phyloP scores from a whole-genome alignment of 768 basidiomycete genomes.

The Udeniomyces megalosporus region DNA sequence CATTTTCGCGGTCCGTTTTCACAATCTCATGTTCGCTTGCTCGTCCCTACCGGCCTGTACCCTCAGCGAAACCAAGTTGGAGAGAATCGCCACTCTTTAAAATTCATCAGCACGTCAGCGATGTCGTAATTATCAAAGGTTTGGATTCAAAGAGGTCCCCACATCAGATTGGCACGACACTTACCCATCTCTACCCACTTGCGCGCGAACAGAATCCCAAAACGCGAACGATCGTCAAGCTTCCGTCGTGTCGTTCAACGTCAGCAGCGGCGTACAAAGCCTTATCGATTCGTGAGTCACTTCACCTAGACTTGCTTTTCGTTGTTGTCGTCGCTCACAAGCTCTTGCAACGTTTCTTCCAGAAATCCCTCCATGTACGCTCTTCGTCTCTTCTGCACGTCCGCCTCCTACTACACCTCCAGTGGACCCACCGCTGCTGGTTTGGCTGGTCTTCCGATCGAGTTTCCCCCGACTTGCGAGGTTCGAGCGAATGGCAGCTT shows the following conservation, averaged over 20 bases:
- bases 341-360: constrained; percentile 15
- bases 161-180: too few species aligned
- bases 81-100: too few species aligned
- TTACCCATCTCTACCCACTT: too few species aligned
- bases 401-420: constrained; percentile 25
- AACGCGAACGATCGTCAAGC: constrained; percentile 3
- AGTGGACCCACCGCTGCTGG: constrained; percentile 12
- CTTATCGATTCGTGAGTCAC: neutral
- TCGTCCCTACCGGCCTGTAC: too few species aligned
- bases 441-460: constrained; percentile 40
- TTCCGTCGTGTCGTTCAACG: neutral
- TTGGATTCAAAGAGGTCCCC: too few species aligned
- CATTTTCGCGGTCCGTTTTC: too few species aligned
- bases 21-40: too few species aligned
- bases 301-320: neutral
- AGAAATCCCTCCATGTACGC: constrained; percentile 20
- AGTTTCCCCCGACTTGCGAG: constrained; percentile 84
- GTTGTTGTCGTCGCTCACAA: neutral
- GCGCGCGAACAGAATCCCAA: constrained; percentile 1
- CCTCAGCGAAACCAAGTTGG: too few species aligned
- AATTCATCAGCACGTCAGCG: too few species aligned
- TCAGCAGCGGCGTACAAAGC: neutral
- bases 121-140: too few species aligned
- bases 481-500: constrained; percentile 61
- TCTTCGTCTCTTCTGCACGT: constrained; percentile 29